Evolutionary conservation across 768 basidiomycete species (phyloP), one percentile per base, ranked within the genome.

Genomic region (Termitomyces sp.): DNA sequence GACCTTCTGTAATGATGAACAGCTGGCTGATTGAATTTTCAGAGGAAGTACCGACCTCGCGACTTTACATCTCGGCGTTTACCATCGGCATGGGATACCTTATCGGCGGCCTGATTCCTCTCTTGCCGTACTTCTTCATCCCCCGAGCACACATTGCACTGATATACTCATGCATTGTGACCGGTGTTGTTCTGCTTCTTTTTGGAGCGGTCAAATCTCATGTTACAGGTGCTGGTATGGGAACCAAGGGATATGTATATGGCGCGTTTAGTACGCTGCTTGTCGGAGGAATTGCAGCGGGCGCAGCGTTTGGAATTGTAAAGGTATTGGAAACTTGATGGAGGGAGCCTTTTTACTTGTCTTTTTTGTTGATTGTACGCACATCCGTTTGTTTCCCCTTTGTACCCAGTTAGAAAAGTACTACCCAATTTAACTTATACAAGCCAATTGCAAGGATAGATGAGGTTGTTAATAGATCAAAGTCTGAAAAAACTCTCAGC

Each of bases 81-180:
- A 98, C 96, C 0, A 98, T 99, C 69, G 97, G 96, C 61, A 81
- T 93, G 68, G 93, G 94, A 13, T 96, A 98, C 76, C 87, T 95
- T 62, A 55, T 96, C 56, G 97, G 97, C 48, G 97, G 97, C 33
- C 79, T 95, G 57, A 91, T 98, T 66, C 97, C 97, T 0, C 82
- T 99, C 38, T 65, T 95, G 10, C 94, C 94, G 10, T 96, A 97
- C 75, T 95, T 98, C 77, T 93, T 94, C 77, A 83, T 95, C 64
- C 71, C 84, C 3, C 72, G 72, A 13, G 94, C 93, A 9, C 80
- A 85, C 38, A 70, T 83, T 28, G 82, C 88, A 46, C 77, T 93
- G 50, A 73, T 91, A 48, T 91, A 85, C 66, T 92, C 91, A 0
- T 89, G 79, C 62, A 69, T 93, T 61, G 71, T 97, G 56, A 99